Conservation (phyloP, 1,284 basidiomycete species). For the Cryptococcus sp. region DNA sequence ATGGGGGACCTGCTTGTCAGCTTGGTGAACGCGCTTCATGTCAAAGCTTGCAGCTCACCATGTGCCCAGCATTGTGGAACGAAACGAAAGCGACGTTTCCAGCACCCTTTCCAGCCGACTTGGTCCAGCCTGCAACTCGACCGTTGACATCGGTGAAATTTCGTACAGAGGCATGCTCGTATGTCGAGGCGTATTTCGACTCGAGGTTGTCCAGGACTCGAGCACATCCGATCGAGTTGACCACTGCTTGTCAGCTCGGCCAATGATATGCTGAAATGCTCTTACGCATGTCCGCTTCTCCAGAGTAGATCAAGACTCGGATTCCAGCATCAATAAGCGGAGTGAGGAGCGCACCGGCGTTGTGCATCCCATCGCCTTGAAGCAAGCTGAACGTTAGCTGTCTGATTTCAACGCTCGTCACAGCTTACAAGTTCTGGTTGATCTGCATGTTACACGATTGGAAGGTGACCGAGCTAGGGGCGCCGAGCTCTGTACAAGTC, state of each 20-base stretch:
- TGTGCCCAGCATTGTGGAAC: constrained; percentile 69
- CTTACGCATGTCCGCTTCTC: constrained; percentile 69
- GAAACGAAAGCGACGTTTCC: constrained; percentile 71
- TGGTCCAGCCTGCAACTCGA: constrained; percentile 37
- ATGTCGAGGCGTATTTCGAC: constrained; percentile 60
- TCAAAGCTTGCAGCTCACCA: constrained; percentile 47
- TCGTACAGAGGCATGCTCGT: constrained; percentile 52
- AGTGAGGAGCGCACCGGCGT: constrained; percentile 66
- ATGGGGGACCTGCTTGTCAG: constrained; percentile 54
- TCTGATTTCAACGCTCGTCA: neutral
- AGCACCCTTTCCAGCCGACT: constrained; percentile 58
- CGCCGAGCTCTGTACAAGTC: constrained; percentile 58
- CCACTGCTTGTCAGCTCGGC: constrained; percentile 15
- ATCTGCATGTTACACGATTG: constrained; percentile 54
- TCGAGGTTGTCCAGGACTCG: constrained; percentile 34
- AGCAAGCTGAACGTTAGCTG: constrained; percentile 47
- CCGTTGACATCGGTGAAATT: constrained; percentile 53
- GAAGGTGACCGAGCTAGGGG: constrained; percentile 57
- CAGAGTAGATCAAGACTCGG: constrained; percentile 73
- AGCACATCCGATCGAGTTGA: constrained; percentile 40
- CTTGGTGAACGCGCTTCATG: neutral
- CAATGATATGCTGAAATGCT: neutral
- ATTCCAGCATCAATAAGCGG: constrained; percentile 69
- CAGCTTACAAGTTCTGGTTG: constrained; percentile 45
- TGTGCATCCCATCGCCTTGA: constrained; percentile 72